A percentile compares a stretch with the other conserved stretches of the same genome.
Evolutionary conservation across 495 filamentous ascomycete genomes (phyloP).

Genomic region (Hypoxylon fragiforme): DNA sequence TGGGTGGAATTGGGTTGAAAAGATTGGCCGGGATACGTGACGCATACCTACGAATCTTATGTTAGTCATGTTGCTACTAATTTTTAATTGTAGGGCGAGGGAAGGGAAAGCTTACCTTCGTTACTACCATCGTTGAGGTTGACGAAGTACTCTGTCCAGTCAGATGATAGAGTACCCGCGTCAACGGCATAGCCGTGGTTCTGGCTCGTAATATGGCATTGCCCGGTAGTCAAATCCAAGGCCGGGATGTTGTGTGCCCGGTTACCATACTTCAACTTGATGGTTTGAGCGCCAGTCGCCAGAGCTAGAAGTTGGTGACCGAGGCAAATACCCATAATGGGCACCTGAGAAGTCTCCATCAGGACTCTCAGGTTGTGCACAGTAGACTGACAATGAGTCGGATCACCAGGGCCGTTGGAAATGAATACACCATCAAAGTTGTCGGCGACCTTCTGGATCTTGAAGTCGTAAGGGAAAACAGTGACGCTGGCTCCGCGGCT

Average conservation of each 20-base stretch:
- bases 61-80: conserved; percentile 36
- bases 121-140: conserved; percentile 96
- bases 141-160: conserved; percentile 97
- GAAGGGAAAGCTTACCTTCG: conserved; percentile 60
- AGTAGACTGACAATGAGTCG: conserved; percentile 90
- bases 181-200: conserved; percentile 99
- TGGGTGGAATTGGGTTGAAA: conserved; percentile 97
- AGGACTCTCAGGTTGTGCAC: conserved; percentile 85
- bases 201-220: conserved; percentile 97
- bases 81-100: neutral
- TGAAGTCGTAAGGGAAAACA: conserved; percentile 92
- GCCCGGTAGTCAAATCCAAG: conserved; percentile 88
- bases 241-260: conserved; percentile 97
- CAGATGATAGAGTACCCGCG: conserved; percentile 72
- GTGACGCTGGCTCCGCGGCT: conserved; percentile 85
- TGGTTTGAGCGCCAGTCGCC: conserved; percentile 78
- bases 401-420: conserved; percentile 96
- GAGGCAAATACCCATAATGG: conserved; percentile 96
- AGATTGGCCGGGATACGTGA: conserved; percentile 93
- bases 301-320: conserved; percentile 88
- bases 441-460: conserved; percentile 95
- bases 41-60: conserved; percentile 66
- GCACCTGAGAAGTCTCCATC: conserved; percentile 87
- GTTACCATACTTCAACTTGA: conserved; percentile 98
- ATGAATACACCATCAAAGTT: conserved; percentile 99